Evolutionary conservation across 2,329 filamentous ascomycete genomes (phyloP).

Genomic region (Torrubiellomyces zombiae): DNA sequence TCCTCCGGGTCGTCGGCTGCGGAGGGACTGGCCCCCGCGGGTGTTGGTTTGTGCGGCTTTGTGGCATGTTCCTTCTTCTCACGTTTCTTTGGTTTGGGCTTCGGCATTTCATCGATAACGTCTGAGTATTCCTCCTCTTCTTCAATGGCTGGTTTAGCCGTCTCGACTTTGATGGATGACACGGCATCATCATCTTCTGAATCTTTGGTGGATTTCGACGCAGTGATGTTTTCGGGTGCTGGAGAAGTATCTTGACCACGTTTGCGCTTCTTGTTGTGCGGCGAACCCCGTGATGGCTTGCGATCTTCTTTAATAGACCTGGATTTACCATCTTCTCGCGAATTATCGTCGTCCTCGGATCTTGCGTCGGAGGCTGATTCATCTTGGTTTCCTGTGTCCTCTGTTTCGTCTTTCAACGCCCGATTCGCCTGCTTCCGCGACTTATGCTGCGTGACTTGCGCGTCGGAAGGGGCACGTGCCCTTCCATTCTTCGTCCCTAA

Average conservation of each 20-base stretch:
- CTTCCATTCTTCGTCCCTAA: slow-evolving; percentile 10
- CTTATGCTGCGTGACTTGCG: slow-evolving; percentile 17
- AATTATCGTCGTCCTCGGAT: no score
- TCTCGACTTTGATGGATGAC: slow-evolving; percentile 6
- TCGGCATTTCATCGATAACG: slow-evolving; percentile 57
- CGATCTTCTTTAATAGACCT: no score
- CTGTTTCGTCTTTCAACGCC: no score
- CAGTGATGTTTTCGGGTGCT: slow-evolving; percentile 3
- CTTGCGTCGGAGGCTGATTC: slow-evolving; percentile 6
- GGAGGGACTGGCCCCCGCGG: slow-evolving; percentile 12
- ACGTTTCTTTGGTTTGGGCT: slow-evolving; percentile 41
- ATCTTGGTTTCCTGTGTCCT: slow-evolving; percentile 10
- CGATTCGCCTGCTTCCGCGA: no score
- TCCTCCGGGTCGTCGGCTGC: slow-evolving; percentile 41
- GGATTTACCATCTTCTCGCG: no score
- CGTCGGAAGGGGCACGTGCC: slow-evolving; percentile 19
- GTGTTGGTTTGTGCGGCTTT: slow-evolving; percentile 12
- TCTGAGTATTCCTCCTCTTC: slow-evolving; percentile 24
- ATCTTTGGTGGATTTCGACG: slow-evolving; percentile 6
- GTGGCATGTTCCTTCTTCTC: slow-evolving; percentile 15
- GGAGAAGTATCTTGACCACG: no score
- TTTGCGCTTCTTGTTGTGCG: no score
- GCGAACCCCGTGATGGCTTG: no score
- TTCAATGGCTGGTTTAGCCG: slow-evolving; percentile 8
- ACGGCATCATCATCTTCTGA: slow-evolving; percentile 6